phyloP scores from a whole-genome alignment of 495 filamentous ascomycete species.

The Penicillium cinerascens region DNA sequence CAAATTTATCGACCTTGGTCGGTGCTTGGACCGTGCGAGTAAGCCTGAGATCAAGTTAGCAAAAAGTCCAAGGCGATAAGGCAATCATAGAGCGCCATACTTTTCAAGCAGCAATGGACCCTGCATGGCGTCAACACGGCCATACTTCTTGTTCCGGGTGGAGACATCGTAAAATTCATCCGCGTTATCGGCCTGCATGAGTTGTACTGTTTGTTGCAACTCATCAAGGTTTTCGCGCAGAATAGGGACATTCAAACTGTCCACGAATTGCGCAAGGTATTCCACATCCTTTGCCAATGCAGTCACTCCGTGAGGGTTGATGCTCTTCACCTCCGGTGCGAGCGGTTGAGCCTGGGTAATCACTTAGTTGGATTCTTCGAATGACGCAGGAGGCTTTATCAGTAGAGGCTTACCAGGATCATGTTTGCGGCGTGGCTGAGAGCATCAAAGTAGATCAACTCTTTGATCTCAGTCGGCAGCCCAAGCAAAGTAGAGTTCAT shows the following conservation, averaged over 20 bases:
- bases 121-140: constrained; percentile 83
- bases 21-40: constrained; percentile 60
- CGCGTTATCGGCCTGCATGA: constrained; percentile 83
- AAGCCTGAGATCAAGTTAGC: constrained; percentile 53
- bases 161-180: constrained; percentile 93
- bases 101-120: constrained; percentile 87
- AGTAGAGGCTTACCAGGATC: constrained; percentile 62
- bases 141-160: constrained; percentile 85
- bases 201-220: constrained; percentile 79
- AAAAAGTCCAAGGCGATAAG: constrained; percentile 3
- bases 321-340: constrained; percentile 71
- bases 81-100: constrained; percentile 39
- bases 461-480: constrained; percentile 90
- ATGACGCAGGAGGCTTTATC: background rate
- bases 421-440: constrained; percentile 83
- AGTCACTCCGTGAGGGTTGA: constrained; percentile 80
- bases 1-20: constrained; percentile 57
- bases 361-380: constrained; percentile 1
- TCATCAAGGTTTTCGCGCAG: constrained; percentile 85
- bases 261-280: constrained; percentile 80
- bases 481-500: constrained; percentile 92
- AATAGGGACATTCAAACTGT: constrained; percentile 73
- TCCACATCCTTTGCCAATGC: constrained; percentile 78
- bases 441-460: constrained; percentile 96
- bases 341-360: constrained; percentile 68